Base-by-base conservation (phyloP, 129 eudicot species). In the Arctium lappa region DNA sequence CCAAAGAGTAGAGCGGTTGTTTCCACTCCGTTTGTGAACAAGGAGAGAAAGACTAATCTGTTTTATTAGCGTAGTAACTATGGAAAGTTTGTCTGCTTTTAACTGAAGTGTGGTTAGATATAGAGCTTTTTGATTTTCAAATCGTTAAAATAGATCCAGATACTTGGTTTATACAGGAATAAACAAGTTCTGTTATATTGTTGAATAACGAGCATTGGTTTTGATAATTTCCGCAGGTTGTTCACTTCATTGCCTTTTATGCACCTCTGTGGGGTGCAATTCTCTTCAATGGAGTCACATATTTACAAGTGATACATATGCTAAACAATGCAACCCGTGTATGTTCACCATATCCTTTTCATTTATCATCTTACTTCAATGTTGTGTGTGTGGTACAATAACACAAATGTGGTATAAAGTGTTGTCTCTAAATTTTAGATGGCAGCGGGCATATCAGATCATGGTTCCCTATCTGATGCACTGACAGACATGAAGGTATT, bases 221-320 rank as follows among this genome's bases (percentile, higher is more conserved):
- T 39, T 6, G 7, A 39, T 39, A 36, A 62, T 71, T 73, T 79
- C 53, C 88, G 82, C 93, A 94, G 98, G 90, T 85, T 85, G 92
- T 90, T 83, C 98, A 94, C 86, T 94, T 92, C 86, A 75, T 89
- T 70, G 92, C 98, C 75, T 94, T 94, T 85, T 92, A 94, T 88
- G 97, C 92, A 50, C 98, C 98, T 84, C 88, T 94, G 18, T 94
- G 98, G 98, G 98, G 97, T 18, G 97, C 98, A 62, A 94, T 94
- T 87, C 94, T 94, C 16, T 94, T 92, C 91, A 94, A 94, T 69
- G 94, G 98, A 56, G 73, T 94, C 75, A 91, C 97, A 73, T 94
- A 94, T 86, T 93, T 94, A 82, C 98, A 94, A 94, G 98, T 94
- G 81, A 94, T 94, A 81, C 93, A 96, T 53, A 94, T 94, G 98